Base-by-base conservation (phyloP, 495 filamentous ascomycete genomes). In the Xeromyces bisporus region DNA sequence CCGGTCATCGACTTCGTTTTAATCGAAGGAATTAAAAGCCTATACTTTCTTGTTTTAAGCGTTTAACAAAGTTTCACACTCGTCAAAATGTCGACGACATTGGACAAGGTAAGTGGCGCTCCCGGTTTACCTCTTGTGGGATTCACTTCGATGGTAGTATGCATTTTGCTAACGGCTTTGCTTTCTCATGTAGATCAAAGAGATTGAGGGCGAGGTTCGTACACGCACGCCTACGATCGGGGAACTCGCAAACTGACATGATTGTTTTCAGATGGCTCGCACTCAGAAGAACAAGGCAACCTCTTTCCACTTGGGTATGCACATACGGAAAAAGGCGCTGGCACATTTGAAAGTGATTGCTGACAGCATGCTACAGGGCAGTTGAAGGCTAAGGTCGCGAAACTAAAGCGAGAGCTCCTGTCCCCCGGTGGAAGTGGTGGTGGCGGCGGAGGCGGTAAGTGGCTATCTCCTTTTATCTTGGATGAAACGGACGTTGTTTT, bases 271-370 rank as follows among this genome's bases (percentile, higher is more conserved):
- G 75, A 91, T 91, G 86, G 82, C 84, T 57, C 71, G 71, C 56
- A 96, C 86, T 44, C 89, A 96, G 53, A 96, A 94, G 62, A 96
- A 96, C 56, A 96, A 97, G 61, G 81, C 82, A 23, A 97, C 89
- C 9, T 86, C 85, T 18, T 97, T 75, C 47, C 71, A 77, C 49
- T 58, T 80, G 50, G 75, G 74, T 69, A 62, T 44, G 58, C 24
- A 21, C 29, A 9, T 4, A 11, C 11, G 4, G 9, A 27, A 13
- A 28, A 26, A 13, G 3, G 35, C 15, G 26, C 36, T 21, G 23
- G 29, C 16, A 20, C 13, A 35, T 25, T 25, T 28, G n/a, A 27
- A 27, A 13, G 25, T n/a, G 23, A 35, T 32, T 28, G 28, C 47
- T 60, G 38, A 63, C 44, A 43, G 35, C 21, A 16, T 29, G 27